Evolutionary conservation across 1,139 yeast species (phyloP).

Genomic region (Geotrichum restrictum): DNA sequence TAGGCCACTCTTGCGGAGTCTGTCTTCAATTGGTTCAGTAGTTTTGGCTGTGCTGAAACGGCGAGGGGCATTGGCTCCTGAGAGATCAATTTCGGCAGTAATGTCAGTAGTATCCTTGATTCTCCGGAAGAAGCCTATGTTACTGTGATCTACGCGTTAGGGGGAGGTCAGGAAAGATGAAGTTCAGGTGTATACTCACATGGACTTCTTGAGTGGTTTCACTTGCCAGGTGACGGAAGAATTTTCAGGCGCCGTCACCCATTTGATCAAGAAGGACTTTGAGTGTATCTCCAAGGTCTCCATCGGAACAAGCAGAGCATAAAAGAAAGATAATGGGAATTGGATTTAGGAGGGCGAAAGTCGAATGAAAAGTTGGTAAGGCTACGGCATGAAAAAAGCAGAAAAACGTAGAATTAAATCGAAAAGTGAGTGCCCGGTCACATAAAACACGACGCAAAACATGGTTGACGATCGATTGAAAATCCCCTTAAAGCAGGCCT

Average conservation of each 20-base stretch:
- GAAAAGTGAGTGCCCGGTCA: too few relatives aligned
- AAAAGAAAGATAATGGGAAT: too few relatives aligned
- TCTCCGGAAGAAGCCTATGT: slow-evolving; percentile 51
- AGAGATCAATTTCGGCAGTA: slow-evolving; percentile 1
- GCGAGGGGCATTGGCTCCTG: slow-evolving; percentile 10
- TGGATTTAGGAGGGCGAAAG: too few relatives aligned
- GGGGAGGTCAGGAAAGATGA: too few relatives aligned
- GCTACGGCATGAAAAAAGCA: too few relatives aligned
- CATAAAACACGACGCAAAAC: too few relatives aligned
- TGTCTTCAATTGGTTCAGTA: slow-evolving; percentile 31
- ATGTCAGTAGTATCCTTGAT: slow-evolving; percentile 1
- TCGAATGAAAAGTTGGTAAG: too few relatives aligned
- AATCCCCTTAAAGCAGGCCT: too few relatives aligned
- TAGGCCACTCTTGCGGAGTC: slow-evolving; percentile 37
- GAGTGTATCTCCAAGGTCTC: slow-evolving; percentile 88
- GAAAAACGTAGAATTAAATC: too few relatives aligned
- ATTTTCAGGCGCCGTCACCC: slow-evolving; percentile 75
- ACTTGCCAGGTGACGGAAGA: slow-evolving; percentile 72
- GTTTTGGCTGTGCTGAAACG: slow-evolving; percentile 4
- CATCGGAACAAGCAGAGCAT: slow-evolving; percentile 42
- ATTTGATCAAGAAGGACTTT: slow-evolving; percentile 80
- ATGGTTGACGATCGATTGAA: too few relatives aligned
- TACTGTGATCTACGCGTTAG: slow-evolving; percentile 30
- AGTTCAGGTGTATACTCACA: slow-evolving; percentile 39
- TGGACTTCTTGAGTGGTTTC: slow-evolving; percentile 79